Percentiles rank a stretch among this genome's conserved stretches.
Evolutionary conservation across 345 rosid species (phyloP).

Genomic region (Euphorbia lathyris): DNA sequence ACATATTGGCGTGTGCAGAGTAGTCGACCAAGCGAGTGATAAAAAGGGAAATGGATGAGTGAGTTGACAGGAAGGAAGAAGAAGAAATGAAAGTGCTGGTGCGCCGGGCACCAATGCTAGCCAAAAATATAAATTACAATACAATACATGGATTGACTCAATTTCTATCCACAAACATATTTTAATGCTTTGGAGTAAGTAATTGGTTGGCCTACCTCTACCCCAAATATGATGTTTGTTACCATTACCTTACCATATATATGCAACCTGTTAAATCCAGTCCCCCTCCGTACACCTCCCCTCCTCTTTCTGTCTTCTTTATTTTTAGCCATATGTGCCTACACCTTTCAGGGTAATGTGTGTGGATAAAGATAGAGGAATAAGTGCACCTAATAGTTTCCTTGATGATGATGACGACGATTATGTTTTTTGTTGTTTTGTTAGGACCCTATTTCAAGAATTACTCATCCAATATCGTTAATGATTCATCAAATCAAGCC

Average conservation of each 20-base stretch:
- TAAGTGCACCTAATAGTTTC: too few species aligned
- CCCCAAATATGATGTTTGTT: constrained; percentile 7
- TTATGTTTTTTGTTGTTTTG: constrained; percentile 12
- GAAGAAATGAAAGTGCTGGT: constrained; percentile 17
- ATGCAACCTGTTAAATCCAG: constrained; percentile 32
- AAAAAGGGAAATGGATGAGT: too few species aligned
- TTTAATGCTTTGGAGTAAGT: constrained; percentile 2
- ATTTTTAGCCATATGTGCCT: constrained; percentile 5
- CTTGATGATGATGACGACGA: too few species aligned
- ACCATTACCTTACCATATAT: not conserved
- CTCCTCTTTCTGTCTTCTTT: constrained; percentile 21
- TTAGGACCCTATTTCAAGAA: constrained; percentile 23
- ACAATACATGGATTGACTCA: too few species aligned
- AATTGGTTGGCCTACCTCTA: constrained; percentile 8
- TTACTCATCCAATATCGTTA: constrained; percentile 13
- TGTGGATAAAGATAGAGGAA: constrained; percentile 11
- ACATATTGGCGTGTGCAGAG: too few species aligned
- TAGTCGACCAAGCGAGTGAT: too few species aligned
- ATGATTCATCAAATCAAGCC: constrained; percentile 34
- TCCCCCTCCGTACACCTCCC: constrained; percentile 38
- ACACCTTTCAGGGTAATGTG: too few species aligned
- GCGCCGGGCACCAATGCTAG: constrained; percentile 21
- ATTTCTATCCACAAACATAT: too few species aligned
- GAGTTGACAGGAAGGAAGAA: constrained; percentile 28
- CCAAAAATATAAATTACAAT: constrained; percentile 1